These are phyloP conservation scores for Cutaneotrichosporon dermatis DNA, from an alignment of 1,284 basidiomycete genomes.

Conservation along the genomic window DNA sequence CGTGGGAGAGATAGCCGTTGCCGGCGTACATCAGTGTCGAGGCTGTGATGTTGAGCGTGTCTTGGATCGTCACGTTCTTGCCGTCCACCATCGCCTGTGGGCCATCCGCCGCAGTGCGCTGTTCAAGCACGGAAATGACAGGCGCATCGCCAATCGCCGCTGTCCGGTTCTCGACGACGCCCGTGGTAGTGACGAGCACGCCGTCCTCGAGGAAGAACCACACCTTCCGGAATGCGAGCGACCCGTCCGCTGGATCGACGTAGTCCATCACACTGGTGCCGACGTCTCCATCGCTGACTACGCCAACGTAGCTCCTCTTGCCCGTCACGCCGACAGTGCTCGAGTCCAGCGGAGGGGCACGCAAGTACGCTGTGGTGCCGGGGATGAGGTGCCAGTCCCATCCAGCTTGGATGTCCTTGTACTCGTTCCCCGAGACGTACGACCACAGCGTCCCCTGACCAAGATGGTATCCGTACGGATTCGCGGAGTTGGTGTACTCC, in stretches of 20 bases:
- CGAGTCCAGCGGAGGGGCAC: slow-evolving; percentile 54
- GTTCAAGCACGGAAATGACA: slow-evolving; percentile 63
- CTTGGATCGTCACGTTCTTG: background rate
- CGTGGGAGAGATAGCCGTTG: slow-evolving; percentile 32
- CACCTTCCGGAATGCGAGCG: slow-evolving; percentile 61
- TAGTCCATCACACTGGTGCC: slow-evolving; percentile 58
- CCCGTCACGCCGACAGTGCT: slow-evolving; percentile 50
- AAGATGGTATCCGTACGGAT: slow-evolving; percentile 63
- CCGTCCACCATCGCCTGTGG: slow-evolving; percentile 51
- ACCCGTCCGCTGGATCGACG: slow-evolving; percentile 54
- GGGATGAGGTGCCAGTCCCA: slow-evolving; percentile 72
- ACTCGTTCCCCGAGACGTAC: slow-evolving; percentile 61
- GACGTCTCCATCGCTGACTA: slow-evolving; percentile 56
- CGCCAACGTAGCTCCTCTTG: slow-evolving; percentile 59
- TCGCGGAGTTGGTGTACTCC: slow-evolving; percentile 59
- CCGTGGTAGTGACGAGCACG: slow-evolving; percentile 59
- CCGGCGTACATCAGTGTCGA: slow-evolving; percentile 30
- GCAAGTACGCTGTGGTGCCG: slow-evolving; percentile 61
- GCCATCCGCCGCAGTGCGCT: slow-evolving; percentile 49
- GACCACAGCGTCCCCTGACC: slow-evolving; percentile 62
- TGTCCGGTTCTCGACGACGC: slow-evolving; percentile 38
- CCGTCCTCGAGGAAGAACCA: slow-evolving; percentile 67
- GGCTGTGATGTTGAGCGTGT: slow-evolving; percentile 6
- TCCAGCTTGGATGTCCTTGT: slow-evolving; percentile 61
- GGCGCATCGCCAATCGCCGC: slow-evolving; percentile 46